These are phyloP conservation scores for Brachypodium distachyon DNA, from an alignment of 202 grass and related monocot genomes.

Conservation along the genomic window DNA sequence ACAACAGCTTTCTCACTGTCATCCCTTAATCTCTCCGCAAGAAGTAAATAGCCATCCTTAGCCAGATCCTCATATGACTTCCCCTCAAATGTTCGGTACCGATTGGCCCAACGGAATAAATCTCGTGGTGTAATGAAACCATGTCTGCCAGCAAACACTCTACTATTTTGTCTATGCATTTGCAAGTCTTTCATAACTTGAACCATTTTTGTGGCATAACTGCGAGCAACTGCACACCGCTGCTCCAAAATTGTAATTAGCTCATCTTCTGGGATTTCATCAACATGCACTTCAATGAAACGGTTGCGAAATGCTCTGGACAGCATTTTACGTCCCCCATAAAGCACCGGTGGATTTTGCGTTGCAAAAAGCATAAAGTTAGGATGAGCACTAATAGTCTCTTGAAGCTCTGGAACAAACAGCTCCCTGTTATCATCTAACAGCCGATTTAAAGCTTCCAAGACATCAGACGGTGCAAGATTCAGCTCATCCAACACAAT, in stretches of 20 bases:
- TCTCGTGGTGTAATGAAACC: slow-evolving; percentile 94
- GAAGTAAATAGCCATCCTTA: slow-evolving; percentile 95
- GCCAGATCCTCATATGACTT: slow-evolving; percentile 77
- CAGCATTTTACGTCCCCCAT: slow-evolving; percentile 88
- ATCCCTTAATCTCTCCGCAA: slow-evolving; percentile 87
- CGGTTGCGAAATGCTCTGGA: slow-evolving; percentile 94
- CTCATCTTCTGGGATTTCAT: slow-evolving; percentile 94
- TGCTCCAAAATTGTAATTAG: slow-evolving; percentile 56
- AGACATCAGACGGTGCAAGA: slow-evolving; percentile 95
- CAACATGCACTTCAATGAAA: slow-evolving; percentile 91
- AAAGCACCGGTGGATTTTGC: slow-evolving; percentile 88
- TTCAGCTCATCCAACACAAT: slow-evolving; percentile 98
- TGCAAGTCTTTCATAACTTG: slow-evolving; percentile 92
- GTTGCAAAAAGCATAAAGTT: slow-evolving; percentile 97
- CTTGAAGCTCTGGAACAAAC: slow-evolving; percentile 89
- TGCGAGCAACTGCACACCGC: slow-evolving; percentile 57
- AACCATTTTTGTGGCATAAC: slow-evolving; percentile 77
- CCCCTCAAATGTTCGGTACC: slow-evolving; percentile 60
- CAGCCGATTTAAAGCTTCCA: slow-evolving; percentile 92
- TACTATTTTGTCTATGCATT: slow-evolving; percentile 74
- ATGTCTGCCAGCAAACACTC: slow-evolving; percentile 96
- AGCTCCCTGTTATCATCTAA: slow-evolving; percentile 97
- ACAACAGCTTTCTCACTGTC: slow-evolving; percentile 86
- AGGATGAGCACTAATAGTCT: slow-evolving; percentile 77
- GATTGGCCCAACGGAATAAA: slow-evolving; percentile 89